Evolutionary conservation across 495 filamentous ascomycete species (phyloP).

Genomic region (Echria macrotheca): DNA sequence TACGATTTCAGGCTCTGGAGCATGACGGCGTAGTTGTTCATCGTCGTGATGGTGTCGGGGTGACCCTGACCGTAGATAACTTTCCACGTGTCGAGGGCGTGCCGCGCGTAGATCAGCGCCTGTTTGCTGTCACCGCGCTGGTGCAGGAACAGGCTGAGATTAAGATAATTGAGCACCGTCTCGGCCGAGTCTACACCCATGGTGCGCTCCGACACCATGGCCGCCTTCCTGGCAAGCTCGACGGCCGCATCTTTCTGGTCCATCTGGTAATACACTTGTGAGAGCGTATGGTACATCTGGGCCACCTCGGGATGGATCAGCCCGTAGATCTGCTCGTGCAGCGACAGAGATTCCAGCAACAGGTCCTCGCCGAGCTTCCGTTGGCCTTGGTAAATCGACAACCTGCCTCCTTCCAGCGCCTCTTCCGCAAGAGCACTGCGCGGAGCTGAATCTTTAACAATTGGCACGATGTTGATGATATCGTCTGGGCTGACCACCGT

Average conservation of each 20-base stretch:
- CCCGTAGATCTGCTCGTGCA: slow-evolving; percentile 98
- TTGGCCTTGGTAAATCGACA: slow-evolving; percentile 89
- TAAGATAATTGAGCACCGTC: slow-evolving; percentile 90
- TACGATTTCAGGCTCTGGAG: slow-evolving; percentile 89
- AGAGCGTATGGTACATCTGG: slow-evolving; percentile 87
- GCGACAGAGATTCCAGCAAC: slow-evolving; percentile 85
- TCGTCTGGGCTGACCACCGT: slow-evolving; percentile 78
- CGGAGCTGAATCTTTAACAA: slow-evolving; percentile 90
- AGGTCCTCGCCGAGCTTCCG: slow-evolving; percentile 95
- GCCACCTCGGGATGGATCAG: slow-evolving; percentile 96
- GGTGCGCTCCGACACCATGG: slow-evolving; percentile 92
- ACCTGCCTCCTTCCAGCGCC: slow-evolving; percentile 88
- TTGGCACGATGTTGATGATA: slow-evolving; percentile 81
- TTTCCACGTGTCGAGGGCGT: slow-evolving; percentile 95
- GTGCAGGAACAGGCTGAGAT: slow-evolving; percentile 92
- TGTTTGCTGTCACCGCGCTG: slow-evolving; percentile 78
- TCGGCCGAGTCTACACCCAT: slow-evolving; percentile 90
- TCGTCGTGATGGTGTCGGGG: slow-evolving; percentile 95
- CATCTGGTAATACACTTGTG: slow-evolving; percentile 90
- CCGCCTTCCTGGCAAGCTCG: slow-evolving; percentile 91
- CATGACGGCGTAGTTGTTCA: slow-evolving; percentile 99
- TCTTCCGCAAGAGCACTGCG: slow-evolving; percentile 89
- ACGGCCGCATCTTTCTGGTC: slow-evolving; percentile 94
- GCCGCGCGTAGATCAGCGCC: slow-evolving; percentile 79
- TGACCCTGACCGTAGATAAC: slow-evolving; percentile 90